Evolutionary conservation across 2,329 filamentous ascomycete genomes (phyloP).

Genomic region (Talaromyces piceae): DNA sequence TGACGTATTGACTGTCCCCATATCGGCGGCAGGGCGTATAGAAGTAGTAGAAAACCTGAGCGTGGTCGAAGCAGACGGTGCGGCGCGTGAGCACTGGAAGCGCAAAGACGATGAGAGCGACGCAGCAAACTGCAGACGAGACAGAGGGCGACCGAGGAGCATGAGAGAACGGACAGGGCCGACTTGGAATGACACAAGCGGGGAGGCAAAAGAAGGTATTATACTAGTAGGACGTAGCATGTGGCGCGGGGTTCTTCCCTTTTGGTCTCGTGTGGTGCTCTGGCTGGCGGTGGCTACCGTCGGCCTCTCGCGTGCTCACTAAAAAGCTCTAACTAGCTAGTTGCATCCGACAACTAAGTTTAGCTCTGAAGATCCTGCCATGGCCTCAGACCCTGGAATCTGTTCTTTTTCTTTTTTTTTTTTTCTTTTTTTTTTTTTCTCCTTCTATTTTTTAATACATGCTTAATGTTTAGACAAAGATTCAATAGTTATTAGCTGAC

Average conservation of each 20-base stretch:
- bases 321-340: not conserved
- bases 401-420: too few species aligned
- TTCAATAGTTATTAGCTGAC: too few species aligned
- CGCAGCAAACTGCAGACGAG: constrained; percentile 24
- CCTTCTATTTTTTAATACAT: too few species aligned
- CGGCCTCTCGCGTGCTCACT: not conserved
- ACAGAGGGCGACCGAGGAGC: constrained; percentile 26
- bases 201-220: not conserved
- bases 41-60: constrained; percentile 33
- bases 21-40: constrained; percentile 43
- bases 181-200: not conserved
- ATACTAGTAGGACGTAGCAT: not conserved
- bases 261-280: not conserved
- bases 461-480: too few species aligned
- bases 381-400: too few species aligned
- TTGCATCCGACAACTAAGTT: not conserved
- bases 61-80: constrained; percentile 15
- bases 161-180: too few species aligned
- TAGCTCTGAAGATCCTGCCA: too few species aligned
- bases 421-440: too few species aligned
- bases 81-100: constrained; percentile 19
- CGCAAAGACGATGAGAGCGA: constrained; percentile 9
- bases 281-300: not conserved
- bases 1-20: constrained; percentile 74
- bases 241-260: not conserved